Conservation (phyloP, 78 protist species). For the Dictyostelium capitatum region DNA sequence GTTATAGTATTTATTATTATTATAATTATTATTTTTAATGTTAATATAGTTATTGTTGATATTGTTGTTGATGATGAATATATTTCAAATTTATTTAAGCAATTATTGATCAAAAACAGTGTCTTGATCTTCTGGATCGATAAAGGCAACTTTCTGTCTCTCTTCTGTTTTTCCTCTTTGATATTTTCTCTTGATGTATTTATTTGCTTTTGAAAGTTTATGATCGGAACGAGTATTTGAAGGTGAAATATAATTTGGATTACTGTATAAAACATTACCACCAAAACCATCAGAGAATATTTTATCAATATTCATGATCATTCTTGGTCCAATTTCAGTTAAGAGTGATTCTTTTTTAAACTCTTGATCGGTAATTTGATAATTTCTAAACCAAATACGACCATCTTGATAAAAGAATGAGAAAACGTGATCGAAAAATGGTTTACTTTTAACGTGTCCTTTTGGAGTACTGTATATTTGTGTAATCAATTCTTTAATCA, state of each 20-base stretch:
- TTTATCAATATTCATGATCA: constrained; percentile 87
- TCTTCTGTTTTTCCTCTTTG: constrained; percentile 14
- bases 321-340: constrained; percentile 97
- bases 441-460: constrained; percentile 93
- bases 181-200: constrained; percentile 21
- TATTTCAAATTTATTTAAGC: no score
- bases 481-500: constrained; percentile 90
- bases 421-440: constrained; percentile 97
- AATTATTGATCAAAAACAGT: constrained; percentile 41
- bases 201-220: constrained; percentile 49
- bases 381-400: constrained; percentile 96
- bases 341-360: constrained; percentile 55
- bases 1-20: no score
- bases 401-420: constrained; percentile 91
- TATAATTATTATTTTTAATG: no score
- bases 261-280: constrained; percentile 71
- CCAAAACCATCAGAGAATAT: constrained; percentile 88
- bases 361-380: constrained; percentile 87
- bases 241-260: constrained; percentile 75
- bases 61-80: no score
- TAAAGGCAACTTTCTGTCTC: constrained; percentile 12
- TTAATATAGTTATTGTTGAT: no score
- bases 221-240: constrained; percentile 30
- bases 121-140: constrained; percentile 61
- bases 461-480: constrained; percentile 94